Evolutionary conservation across 129 eudicot genomes (phyloP), one percentile per base, ranked within the genome.

Genomic region (sunflower (Helianthus annuus)): DNA sequence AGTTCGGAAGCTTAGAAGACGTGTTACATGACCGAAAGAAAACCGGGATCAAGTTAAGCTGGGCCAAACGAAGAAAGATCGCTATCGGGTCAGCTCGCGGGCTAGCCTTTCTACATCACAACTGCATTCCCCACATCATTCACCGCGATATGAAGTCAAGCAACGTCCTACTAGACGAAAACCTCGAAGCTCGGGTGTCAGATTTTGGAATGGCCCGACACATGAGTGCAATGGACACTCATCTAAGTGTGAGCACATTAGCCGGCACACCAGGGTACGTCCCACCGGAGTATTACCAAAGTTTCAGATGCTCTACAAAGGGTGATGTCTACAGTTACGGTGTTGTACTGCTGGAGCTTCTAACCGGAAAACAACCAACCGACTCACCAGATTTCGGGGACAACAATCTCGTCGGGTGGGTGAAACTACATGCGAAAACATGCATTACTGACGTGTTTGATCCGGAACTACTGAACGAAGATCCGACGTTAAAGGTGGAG

Each of bases 311-410:
- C 73, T 88, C 99, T 0, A 88, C 99, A 0, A 90, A 86, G 77
- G 99, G 99, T 10, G 99, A 95, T 27, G 99, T 95, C 7, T 95
- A 95, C 68, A 95, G 99, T 57, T 95, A 95, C 34, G 99, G 99
- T 0, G 99, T 95, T 0, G 99, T 95, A 14, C 34, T 95, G 51
- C 91, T 95, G 0, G 99, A 95, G 91, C 90, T 95, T 24, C 74
- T 95, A 17, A 95, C 99, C 0, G 99, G 99, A 15, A 88, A 73
- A 61, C 91, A 81, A 46, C 97, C 99, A 0, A 95, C 97, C 1
- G 99, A 95, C 55, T 91, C 97, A 1, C 80, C 84, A 2, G 99
- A 95, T 76, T 95, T 95, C 52, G 99, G 99, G 2, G 99, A 95
- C 67, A 91, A 91, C 29, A 95, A 95, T 66, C 88, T 95, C 0